These are phyloP conservation scores for Candida sakaeoensis DNA, from an alignment of 805 yeast genomes.

Conservation along the genomic window DNA sequence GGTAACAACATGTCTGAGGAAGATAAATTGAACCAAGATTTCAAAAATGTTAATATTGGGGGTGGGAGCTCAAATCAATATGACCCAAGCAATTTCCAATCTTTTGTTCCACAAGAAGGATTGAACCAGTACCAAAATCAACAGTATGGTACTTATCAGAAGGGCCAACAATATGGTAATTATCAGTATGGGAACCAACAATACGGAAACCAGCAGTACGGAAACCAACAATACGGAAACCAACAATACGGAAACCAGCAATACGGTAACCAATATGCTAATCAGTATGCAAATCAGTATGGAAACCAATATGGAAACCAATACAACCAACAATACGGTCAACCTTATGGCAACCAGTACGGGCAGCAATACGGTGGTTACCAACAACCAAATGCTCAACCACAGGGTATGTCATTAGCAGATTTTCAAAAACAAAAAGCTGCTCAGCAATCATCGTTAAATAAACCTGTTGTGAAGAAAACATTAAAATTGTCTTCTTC, in stretches of 20 bases:
- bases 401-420: conserved; percentile 62
- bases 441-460: conserved; percentile 36
- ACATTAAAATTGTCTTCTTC: conserved; percentile 64
- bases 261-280: conserved; percentile 22
- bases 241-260: conserved; percentile 25
- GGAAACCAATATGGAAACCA: conserved; percentile 25
- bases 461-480: conserved; percentile 61
- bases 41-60: conserved; percentile 40
- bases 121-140: conserved; percentile 8
- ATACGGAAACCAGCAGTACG: conserved; percentile 20
- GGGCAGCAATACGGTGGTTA: conserved; percentile 15
- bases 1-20: conserved; percentile 25
- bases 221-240: conserved; percentile 18
- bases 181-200: conserved; percentile 15
- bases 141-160: conserved; percentile 16
- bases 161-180: conserved; percentile 15
- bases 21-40: conserved; percentile 42
- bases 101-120: conserved; percentile 44
- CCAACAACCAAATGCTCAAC: conserved; percentile 18
- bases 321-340: conserved; percentile 16
- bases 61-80: conserved; percentile 15
- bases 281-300: conserved; percentile 15
- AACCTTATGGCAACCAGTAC: conserved; percentile 15
- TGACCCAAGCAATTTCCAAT: conserved; percentile 42
- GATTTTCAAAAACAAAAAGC: conserved; percentile 73